Base-by-base conservation (phyloP, 768 basidiomycete species). In the Calvatia gigantea region DNA sequence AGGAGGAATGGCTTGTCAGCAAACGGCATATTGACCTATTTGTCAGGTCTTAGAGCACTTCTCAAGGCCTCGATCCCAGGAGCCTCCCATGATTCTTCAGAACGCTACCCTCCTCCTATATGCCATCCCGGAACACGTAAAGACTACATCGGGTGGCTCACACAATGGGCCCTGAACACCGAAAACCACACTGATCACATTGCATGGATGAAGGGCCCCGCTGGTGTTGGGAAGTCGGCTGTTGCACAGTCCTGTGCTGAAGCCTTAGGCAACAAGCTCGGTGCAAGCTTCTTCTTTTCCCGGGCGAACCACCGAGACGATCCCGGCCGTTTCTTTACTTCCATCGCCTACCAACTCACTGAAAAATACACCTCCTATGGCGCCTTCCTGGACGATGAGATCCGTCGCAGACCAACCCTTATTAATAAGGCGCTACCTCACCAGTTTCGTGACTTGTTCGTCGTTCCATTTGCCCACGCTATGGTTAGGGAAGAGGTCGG, bases 141-240 rank as follows among this genome's bases (percentile, higher is more conserved):
- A 3, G 35, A 37, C 12, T 37, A 37, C 35, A 37, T 37, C 11
- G 12, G 8, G n/a, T 12, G 35, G 35, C 35, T 37, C 35, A 37
- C 35, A 12, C 35, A 37, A 37, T 37, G 35, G 35, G 35, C 12
- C n/a, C 35, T 37, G 12, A 37, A 37, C n/a, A n/a, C 8, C n/a
- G 35, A 37, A 12, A 37, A 37, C 8, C 35, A 37, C 11, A 4
- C 35, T n/a, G 11, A 37, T 9, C n/a, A 37, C 8, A 51, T 51
- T 17, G 21, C 12, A 8, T 53, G 51, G 51, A 27, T 53, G 12
- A n/a, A 29, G 12, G 51, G 51, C n/a, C 32, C 23, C n/a, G 51
- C 39, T 28, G 51, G 51, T 27, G 27, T 25, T 28, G 54, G 54
- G n/a, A 56, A 56, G 29, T 48, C 54, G 11, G 46, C 54, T 6